Base-by-base conservation (phyloP, 805 yeast species). In the Sungouiella thailandica region DNA sequence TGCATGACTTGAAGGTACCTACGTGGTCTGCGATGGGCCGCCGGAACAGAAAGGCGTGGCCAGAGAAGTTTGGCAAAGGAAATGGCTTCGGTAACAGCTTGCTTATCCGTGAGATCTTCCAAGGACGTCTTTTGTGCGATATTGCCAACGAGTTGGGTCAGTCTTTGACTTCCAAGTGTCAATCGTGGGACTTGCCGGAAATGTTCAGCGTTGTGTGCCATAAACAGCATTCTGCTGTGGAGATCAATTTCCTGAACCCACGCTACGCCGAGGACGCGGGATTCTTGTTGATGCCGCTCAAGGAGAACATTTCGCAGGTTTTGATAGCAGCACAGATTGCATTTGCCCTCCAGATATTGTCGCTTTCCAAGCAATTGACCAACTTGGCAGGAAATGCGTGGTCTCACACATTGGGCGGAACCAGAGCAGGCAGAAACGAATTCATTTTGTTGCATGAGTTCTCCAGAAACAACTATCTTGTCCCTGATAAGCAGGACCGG, bases 301-400 rank as follows among this genome's bases (percentile, higher is more conserved):
- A 72, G 42, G 95, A 85, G 48, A 80, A 79, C 53, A 72, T 74
- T 23, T 57, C 63, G 9, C 80, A 80, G 50, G 84, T 90, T 7
- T 65, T 72, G 39, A 78, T 83, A 30, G 70, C 86, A 12, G 85
- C 88, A 2, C 83, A 83, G 35, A 67, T 93, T 36, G 88, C 96
- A 0, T 79, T 88, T 53, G 70, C 82, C 42, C 76, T 80, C 35
- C 97, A 93, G 59, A 80, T 93, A 38, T 62, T 93, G 34, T 86
- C 97, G 2, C 68, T 93, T 34, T 84, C 97, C 0, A 86, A 86
- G 48, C 96, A 89, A 52, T 68, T 93, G 50, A 93, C 98, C 1
- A 83, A 82, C 45, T 68, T 93, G 41, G 97, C 97, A 1, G 98
- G 98, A 49, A 93, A 93, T 57, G 90, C 96, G 0, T 93, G 98